Evolutionary conservation across 1,284 basidiomycete genomes (phyloP), one percentile per base, ranked within the genome.

Genomic region (Stygiomarasmius scandens): DNA sequence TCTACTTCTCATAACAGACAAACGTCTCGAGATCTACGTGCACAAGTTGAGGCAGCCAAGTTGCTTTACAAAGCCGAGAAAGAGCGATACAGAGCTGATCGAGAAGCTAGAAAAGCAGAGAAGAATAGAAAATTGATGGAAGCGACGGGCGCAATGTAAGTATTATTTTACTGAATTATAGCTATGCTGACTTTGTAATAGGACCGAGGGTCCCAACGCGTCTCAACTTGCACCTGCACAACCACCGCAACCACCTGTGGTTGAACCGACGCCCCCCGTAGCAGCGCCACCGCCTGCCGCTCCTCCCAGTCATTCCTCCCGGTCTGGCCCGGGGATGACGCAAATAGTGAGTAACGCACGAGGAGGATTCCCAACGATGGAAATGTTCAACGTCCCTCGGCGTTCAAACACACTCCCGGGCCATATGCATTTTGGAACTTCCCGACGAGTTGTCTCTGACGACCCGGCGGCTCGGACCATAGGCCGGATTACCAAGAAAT

Each of bases 1-100:
- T 41, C 43, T 11, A 20, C 27, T 22, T 23, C 29, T 20, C 49
- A 38, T 12, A 48, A 16, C 32, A 51, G 50, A 20, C 52, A 54
- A 38, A 70, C 66, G 43, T 66, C 71, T 25, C 69, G 83, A 59
- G 79, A 83, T 20, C 71, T 84, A 46, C 81, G 79, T 62, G 80
- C 80, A n/a, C 76, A 82, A 36, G 79, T 90, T 4, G 84, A 89
- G 64, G 81, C 75, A n/a, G 86, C 87, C 0, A 92, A 89, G 64
- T 74, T 76, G 41, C 70, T 73, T 16, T 92, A 92, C 69, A 86
- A 83, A 69, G 77, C 75, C 1, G 81, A 86, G 71, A 92, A 91
- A 66, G 86, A 88, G 62, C 75, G 76, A 25, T 90, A 90, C 64
- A 79, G 86, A 32, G 72, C 73, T 61, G 81, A 85, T 55, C 74